Evolutionary conservation across 2,329 filamentous ascomycete genomes (phyloP), one percentile per base, ranked within the genome.

Genomic region (Ophiostoma himal-ulmi): DNA sequence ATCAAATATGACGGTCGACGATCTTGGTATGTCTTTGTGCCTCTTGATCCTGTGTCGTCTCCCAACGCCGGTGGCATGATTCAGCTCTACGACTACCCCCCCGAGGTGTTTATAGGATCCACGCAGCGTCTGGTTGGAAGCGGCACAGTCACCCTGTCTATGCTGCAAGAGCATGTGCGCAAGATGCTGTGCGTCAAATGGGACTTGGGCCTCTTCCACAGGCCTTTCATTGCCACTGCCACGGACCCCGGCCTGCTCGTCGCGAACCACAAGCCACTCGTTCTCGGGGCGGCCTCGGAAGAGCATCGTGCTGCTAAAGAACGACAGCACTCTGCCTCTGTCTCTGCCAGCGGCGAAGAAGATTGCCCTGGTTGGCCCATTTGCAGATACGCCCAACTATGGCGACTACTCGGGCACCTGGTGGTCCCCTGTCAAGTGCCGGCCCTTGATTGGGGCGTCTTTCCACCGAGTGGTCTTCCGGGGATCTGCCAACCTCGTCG

Each of bases 351-450:
- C n/a, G n/a, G 22, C n/a, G 7, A 57, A 10, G n/a, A 57, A 10
- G 22, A 26, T 57, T 3, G 68, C 39, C 11, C 57, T 69, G 6
- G 10, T 69, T 10, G 68, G 68, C 4, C 68, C 68, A 1, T 65
- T 69, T 37, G 68, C 68, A 10, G 68, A 69, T 8, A 65, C 68
- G 17, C 68, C 65, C 57, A 69, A 69, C 57, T 69, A 52, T 20
- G 68, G 68, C 37, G 68, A 69, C 68, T 69, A 69, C 57, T 64
- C 68, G 17, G 68, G 68, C 17, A 64, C 68, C 22, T 69, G 68
- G 52, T 26, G 22, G n/a, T 57, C 4, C 52, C 52, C 7, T 13
- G 4, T n/a, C 52, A 57, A 26, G 52, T 26, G 3, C 52, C 52
- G 7, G 52, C 52, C 8, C 52, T 30, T 26, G 52, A 57, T 13